Evolutionary conservation across 2,329 filamentous ascomycete species (phyloP), one percentile per base, ranked within the genome.

Genomic region (Fusarium napiforme): DNA sequence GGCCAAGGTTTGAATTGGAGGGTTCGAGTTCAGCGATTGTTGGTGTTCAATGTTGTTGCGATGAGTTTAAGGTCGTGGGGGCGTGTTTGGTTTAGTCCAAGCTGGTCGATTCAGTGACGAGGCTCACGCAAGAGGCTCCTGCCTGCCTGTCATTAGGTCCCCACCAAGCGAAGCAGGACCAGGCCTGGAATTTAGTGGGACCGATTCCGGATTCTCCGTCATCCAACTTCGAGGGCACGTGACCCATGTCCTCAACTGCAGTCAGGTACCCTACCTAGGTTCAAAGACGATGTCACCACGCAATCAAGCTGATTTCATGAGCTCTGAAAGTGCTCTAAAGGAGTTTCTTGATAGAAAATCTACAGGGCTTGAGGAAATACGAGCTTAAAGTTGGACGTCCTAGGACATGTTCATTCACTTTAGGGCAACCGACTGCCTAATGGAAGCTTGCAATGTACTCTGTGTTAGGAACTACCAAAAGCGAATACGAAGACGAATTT

Each of bases 111-210:
- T 79, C 72, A 78, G 72, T 76, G 77, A 77, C 76, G 73, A 81
- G 78, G 78, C 79, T 78, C 78, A 81, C 81, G 80, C 81, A 82
- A 81, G 71, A 81, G 78, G 79, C 80, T 78, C 80, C 81, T 82
- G 81, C 80, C 81, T 82, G 81, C 80, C 81, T 82, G 76, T 72
- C 61, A 30, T 34, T 47, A 62, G 62, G 71, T 73, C 74, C 64
- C 69, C 74, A 74, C 67, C 53, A 53, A 64, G 60, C 39, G 37
- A 53, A 61, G 57, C 66, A 69, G 55, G 69, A 36, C 34, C 34
- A 36, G 34, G 66, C 62, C 65, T 73, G 69, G 77, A 72, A 74
- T 67, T 74, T 69, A 74, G 71, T 74, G 71, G 71, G 56, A 74
- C 71, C 71, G 71, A 43, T 57, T 72, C 67, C 71, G 71, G 42